Evolutionary conservation across 306 rosid genomes (phyloP), one percentile per base, ranked within the genome.

Genomic region (Lathyrus tuberosus): DNA sequence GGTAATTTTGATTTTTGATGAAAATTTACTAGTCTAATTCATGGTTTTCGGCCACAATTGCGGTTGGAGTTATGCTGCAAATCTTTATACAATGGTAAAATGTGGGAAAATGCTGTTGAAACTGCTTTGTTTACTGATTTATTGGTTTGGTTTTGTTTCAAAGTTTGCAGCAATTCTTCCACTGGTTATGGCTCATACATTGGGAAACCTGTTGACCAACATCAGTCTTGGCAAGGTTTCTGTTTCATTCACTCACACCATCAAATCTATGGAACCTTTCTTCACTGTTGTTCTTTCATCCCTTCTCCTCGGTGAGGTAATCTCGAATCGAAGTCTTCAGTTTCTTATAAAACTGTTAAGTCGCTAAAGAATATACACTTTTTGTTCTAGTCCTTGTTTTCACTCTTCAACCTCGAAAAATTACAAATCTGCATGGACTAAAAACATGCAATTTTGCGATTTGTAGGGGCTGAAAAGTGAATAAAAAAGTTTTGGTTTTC

Each of bases 191-290:
- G 86, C 82, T 60, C 91, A 90, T 74, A 86, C 96, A 10, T 22
- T 88, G 70, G 96, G 96, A 38, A 90, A 84, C 84, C 24, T 88
- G 51, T 60, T 88, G 82, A 90, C 95, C 40, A 90, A 88, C 82
- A 63, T 90, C 26, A 90, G 96, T 59, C 61, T 90, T 49, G 88
- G 91, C 47, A 84, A 71, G 74, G 95, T 88, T 71, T 68, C 95
- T 20, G 91, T 90, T n/a, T 90, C 91, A 7, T 90, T 90, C 85
- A 88, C 95, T 68, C 96, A 88, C 81, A 90, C 96, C 46, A 81
- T 90, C 76, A 90, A 90, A 84, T 63, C 95, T 40, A 75, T 87
- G 90, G 96, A 90, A 73, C 96, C 96, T 37, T 79, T 90, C 54
- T 90, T 90, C 84, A 84, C 90, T 0, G 95, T 90, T 67, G 51